Evolutionary conservation across 2,329 filamentous ascomycete genomes (phyloP), one percentile per base, ranked within the genome.

Genomic region (Botryosphaeria dothidea): DNA sequence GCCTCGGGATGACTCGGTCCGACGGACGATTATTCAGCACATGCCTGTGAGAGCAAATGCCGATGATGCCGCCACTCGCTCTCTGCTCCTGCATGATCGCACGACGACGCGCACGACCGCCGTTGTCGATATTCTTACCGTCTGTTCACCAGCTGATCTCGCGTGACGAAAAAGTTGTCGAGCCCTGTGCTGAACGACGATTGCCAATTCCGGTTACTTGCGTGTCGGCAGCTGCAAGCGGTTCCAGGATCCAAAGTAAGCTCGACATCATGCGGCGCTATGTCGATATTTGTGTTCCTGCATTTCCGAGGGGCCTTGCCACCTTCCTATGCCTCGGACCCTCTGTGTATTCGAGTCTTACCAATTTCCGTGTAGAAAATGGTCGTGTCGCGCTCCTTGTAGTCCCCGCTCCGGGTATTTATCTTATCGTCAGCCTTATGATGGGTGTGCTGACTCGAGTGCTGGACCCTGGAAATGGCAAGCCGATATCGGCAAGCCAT

Each of bases 1-100:
- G 11, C 5, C 23, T 43, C 62, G 51, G 38, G 15, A n/a, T 3
- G 41, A 11, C 51, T 64, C 62, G 62, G 62, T 36, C 62, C 51
- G 43, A 8, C 49, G 25, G 17, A n/a, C 2, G 48, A 31, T 64
- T 57, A 64, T 17, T 64, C 62, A 64, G 43, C 51, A 5, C 21
- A 21, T 6, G 11, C 9, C n/a, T n/a, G n/a, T n/a, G n/a, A n/a
- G n/a, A n/a, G 1, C 36, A 58, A 17, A 34, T 60, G 56, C 56
- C 56, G 56, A 60, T 25, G 6, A 46, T 34, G 56, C 56, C 56
- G 56, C 56, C 8, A 4, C 31, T 9, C 34, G 6, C 6, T 19
- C 54, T 4, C 23, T 19, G 15, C 17, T 36, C 31, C 31, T 8
- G 25, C 9, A 9, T 15, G 23, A 49, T 23, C 1, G 23, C 4